Conservation (phyloP, 352 stramenopile genomes). For the Phytophthora vignae region DNA sequence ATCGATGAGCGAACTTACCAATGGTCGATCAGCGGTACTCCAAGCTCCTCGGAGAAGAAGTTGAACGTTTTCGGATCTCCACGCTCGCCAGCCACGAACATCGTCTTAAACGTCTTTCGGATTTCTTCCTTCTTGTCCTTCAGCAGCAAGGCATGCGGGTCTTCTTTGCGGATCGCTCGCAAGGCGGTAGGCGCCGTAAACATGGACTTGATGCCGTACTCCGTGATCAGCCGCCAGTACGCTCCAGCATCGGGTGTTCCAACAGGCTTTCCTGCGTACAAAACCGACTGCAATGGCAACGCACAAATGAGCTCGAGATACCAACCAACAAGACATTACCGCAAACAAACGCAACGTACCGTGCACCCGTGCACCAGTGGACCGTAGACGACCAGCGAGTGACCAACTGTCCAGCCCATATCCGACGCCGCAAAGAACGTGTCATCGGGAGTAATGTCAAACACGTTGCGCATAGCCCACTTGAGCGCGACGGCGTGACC, state of each 20-base stretch:
- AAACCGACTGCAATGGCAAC: constrained; percentile 55
- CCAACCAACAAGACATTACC: background rate
- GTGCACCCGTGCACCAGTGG: constrained; percentile 88
- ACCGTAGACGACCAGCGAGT: constrained; percentile 91
- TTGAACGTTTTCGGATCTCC: constrained; percentile 89
- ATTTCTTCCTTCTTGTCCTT: constrained; percentile 55
- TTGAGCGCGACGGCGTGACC: constrained; percentile 89
- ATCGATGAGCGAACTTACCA: constrained; percentile 42
- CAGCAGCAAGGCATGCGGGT: constrained; percentile 70
- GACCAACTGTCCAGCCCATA: constrained; percentile 92
- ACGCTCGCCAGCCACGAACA: constrained; percentile 91
- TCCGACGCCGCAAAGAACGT: constrained; percentile 88
- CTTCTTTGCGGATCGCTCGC: constrained; percentile 88
- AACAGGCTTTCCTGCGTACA: constrained; percentile 93
- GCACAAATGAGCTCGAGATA: background rate
- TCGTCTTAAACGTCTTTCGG: constrained; percentile 60
- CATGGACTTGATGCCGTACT: constrained; percentile 87
- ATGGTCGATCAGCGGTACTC: constrained; percentile 83
- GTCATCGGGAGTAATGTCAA: constrained; percentile 75
- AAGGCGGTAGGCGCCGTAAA: constrained; percentile 94
- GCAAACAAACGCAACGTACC: constrained; percentile 29
- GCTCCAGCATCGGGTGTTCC: constrained; percentile 85
- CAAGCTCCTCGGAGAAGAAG: constrained; percentile 72
- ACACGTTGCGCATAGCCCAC: constrained; percentile 85
- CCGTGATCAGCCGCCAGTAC: constrained; percentile 89